Conservation (phyloP, 306 rosid genomes). For the Calophaca sinica region DNA sequence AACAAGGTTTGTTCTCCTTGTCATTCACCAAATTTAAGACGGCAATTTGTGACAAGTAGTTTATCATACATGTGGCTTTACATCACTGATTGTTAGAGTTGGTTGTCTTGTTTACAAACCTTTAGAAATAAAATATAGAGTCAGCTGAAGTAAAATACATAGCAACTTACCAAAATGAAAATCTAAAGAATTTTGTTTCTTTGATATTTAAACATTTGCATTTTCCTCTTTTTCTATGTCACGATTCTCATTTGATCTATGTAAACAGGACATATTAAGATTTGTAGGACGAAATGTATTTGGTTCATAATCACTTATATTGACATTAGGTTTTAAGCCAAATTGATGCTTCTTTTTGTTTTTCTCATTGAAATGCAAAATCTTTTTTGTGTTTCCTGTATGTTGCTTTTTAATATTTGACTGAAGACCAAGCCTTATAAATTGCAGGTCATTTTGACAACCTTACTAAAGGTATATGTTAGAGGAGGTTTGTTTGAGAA, state of each 20-base stretch:
- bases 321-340: background rate
- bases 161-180: too few species aligned
- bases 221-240: background rate
- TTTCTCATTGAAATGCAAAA: slow-evolving; percentile 21
- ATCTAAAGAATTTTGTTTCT: background rate
- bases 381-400: background rate
- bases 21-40: slow-evolving; percentile 32
- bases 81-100: slow-evolving; percentile 4
- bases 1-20: slow-evolving; percentile 88
- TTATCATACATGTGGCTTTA: slow-evolving; percentile 6
- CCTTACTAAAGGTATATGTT: slow-evolving; percentile 89
- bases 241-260: background rate
- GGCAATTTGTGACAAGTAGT: background rate
- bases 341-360: slow-evolving; percentile 1
- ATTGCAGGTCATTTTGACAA: slow-evolving; percentile 87
- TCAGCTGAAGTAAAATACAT: too few species aligned
- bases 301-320: slow-evolving; percentile 4
- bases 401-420: slow-evolving; percentile 21
- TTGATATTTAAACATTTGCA: background rate
- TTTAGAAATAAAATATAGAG: background rate
- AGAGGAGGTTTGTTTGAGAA: slow-evolving; percentile 90
- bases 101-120: slow-evolving; percentile 17
- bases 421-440: slow-evolving; percentile 12
- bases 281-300: background rate
- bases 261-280: background rate